Base-by-base conservation (phyloP, 257 asterid genomes). In the Nemophila menziesii region DNA sequence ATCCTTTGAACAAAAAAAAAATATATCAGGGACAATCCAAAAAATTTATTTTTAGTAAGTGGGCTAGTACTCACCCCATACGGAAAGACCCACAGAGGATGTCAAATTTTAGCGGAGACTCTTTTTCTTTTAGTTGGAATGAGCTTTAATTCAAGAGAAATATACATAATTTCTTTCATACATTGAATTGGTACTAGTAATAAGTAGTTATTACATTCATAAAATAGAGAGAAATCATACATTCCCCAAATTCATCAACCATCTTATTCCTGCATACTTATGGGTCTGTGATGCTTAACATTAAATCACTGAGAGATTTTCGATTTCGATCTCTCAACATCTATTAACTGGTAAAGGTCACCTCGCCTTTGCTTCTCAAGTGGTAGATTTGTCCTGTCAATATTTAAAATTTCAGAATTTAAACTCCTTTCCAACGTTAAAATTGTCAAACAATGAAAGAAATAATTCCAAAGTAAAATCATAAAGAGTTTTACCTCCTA, bases 301-400 rank as follows among this genome's bases (percentile, higher is more conserved):
- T 43, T 70, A 48, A 18, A 29, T 29, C 58, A 72, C 44, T 70
- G 49, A 18, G 77, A 62, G n/a, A n/a, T n/a, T n/a, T n/a, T n/a
- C n/a, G n/a, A n/a, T 50, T 55, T 64, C 71, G 58, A 39, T 56
- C 92, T 70, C 63, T 75, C 71, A 37, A 87, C 93, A 40, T 87
- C 97, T 20, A 80, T 92, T 74, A 87, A 42, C 86, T 69, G 95
- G 73, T 87, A 87, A 41, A 87, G 93, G 49, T 87, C 97, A 9
- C 97, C 95, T 41, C 89, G 80, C 63, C 92, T 70, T 66, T 87
- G 97, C 68, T 75, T 79, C 74, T 78, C 92, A 33, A 87, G 67
- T 14, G 95, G 97, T 22, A 87, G 89, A 52, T 78, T 80, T 27
- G 82, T 69, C 66, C 94, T 86, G 81, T 4, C 52, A 15, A 21